Evolutionary conservation across 116 monocot species (phyloP).

Genomic region (Cymodocea nodosa): DNA sequence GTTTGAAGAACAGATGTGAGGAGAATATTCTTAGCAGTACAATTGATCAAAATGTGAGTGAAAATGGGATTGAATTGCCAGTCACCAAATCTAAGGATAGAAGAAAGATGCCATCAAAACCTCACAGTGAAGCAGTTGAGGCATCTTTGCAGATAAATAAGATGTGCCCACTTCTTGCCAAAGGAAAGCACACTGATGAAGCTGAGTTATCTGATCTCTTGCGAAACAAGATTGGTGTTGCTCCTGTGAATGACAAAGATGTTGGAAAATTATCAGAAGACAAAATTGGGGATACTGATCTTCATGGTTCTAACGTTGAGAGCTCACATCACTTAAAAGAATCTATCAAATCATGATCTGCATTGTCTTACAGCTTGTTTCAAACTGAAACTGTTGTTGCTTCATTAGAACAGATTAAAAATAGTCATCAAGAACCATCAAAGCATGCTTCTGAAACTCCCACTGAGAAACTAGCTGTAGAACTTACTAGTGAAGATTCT

Average conservation of each 20-base stretch:
- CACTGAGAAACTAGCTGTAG: no score
- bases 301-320: no score
- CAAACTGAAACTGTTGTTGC: no score
- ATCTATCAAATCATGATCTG: not conserved
- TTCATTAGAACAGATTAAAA: no score
- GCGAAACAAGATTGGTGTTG: no score
- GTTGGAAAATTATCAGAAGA: no score
- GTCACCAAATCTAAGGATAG: not conserved
- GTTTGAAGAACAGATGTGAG: not conserved
- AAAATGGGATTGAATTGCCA: not conserved
- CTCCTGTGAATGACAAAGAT: no score
- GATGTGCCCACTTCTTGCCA: not conserved
- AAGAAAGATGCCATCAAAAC: constrained; percentile 1
- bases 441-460: no score
- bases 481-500: no score
- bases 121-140: not conserved
- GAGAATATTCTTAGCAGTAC: not conserved
- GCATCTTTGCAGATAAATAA: not conserved
- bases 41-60: not conserved
- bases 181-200: not conserved
- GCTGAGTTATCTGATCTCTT: not conserved
- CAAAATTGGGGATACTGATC: no score
- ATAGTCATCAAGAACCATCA: no score
- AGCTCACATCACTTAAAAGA: not conserved
- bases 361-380: no score